phyloP scores from a whole-genome alignment of 495 filamentous ascomycete species.

The Letharia columbiana region DNA sequence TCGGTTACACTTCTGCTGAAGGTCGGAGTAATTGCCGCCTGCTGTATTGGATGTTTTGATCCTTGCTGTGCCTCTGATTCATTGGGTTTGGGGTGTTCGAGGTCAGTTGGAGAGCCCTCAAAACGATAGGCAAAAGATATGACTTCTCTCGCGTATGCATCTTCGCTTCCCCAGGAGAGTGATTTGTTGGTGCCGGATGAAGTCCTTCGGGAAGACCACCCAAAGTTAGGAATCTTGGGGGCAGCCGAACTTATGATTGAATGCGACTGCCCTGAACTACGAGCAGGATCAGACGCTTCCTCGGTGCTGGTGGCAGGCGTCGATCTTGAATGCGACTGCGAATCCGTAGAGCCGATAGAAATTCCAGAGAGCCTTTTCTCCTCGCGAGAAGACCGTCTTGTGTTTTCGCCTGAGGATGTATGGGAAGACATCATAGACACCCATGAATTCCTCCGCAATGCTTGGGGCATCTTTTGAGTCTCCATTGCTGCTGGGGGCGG shows the following conservation, averaged over 20 bases:
- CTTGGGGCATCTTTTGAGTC: constrained; percentile 27
- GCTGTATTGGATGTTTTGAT: neutral
- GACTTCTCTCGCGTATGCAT: constrained; percentile 24
- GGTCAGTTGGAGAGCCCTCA: constrained; percentile 7
- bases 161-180: constrained; percentile 18
- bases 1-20: constrained; percentile 9
- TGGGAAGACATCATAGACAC: constrained; percentile 21
- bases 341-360: constrained; percentile 21
- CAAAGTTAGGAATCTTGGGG: constrained; percentile 25
- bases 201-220: constrained; percentile 21
- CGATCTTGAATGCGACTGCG: constrained; percentile 20
- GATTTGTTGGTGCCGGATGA: constrained; percentile 19
- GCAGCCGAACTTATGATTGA: constrained; percentile 19
- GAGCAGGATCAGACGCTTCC: neutral
- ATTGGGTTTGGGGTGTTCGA: neutral
- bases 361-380: constrained; percentile 19
- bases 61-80: constrained; percentile 5
- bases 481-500: constrained; percentile 29
- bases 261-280: constrained; percentile 12
- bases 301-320: constrained; percentile 20
- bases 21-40: constrained; percentile 2
- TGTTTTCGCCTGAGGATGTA: constrained; percentile 19
- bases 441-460: constrained; percentile 23
- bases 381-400: constrained; percentile 21
- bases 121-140: constrained; percentile 25